phyloP scores from a whole-genome alignment of 352 stramenopile genomes.

The Thraustochytrium striatum region DNA sequence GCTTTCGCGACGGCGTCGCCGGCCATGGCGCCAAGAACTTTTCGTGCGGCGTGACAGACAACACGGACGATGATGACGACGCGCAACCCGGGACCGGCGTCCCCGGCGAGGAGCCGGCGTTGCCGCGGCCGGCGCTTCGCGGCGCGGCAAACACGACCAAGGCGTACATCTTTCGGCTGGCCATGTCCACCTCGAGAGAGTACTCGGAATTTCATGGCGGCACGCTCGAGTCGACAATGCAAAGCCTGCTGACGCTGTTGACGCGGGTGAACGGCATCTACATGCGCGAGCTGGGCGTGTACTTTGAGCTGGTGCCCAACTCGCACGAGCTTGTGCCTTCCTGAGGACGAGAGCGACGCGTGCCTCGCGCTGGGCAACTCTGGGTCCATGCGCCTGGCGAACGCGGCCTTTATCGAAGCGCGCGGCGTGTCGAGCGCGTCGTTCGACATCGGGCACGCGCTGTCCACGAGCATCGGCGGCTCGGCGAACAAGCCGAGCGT shows the following conservation, averaged over 20 bases:
- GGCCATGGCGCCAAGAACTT: too few relatives aligned
- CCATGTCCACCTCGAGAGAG: background rate
- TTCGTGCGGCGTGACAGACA: too few relatives aligned
- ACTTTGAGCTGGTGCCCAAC: conserved; percentile 23
- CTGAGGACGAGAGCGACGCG: too few relatives aligned
- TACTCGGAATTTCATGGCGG: conserved; percentile 9
- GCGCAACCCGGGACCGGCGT: too few relatives aligned
- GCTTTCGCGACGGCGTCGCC: too few relatives aligned
- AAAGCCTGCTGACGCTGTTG: background rate
- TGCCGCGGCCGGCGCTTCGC: too few relatives aligned
- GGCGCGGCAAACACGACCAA: too few relatives aligned
- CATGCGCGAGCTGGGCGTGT: conserved; percentile 37
- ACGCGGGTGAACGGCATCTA: conserved; percentile 47
- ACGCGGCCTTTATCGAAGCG: background rate
- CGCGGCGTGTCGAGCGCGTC: background rate
- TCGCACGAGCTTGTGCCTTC: conserved; percentile 2
- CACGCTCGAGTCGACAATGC: background rate
- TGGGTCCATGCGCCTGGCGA: too few relatives aligned
- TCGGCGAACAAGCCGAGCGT: background rate
- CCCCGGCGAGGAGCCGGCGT: too few relatives aligned
- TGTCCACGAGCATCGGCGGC: conserved; percentile 14
- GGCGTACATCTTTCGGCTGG: too few relatives aligned
- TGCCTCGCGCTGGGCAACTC: too few relatives aligned
- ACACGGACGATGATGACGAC: too few relatives aligned
- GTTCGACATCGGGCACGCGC: conserved; percentile 39